phyloP scores from a whole-genome alignment of 2,329 filamentous ascomycete genomes.

The Ciborinia camelliae region DNA sequence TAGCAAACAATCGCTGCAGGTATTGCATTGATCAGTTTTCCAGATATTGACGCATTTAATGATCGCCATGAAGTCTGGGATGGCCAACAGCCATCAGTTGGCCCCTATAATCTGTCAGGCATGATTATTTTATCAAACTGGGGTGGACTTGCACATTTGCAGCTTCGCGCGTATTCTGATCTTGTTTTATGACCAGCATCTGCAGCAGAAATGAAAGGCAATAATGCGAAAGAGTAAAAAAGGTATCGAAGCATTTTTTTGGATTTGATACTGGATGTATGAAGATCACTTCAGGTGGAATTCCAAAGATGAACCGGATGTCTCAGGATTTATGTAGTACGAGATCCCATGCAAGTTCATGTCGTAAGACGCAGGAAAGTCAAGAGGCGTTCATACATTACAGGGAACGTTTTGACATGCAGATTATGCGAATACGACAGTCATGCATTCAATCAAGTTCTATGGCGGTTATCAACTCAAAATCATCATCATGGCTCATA shows the following conservation, averaged over 20 bases:
- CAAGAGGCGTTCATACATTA: too few relatives aligned
- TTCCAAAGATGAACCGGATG: background rate
- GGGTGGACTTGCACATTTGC: conserved; percentile 16
- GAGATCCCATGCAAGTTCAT: too few relatives aligned
- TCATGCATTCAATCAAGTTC: too few relatives aligned
- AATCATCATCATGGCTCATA: too few relatives aligned
- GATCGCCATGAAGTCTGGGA: conserved; percentile 32
- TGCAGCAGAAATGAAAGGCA: background rate
- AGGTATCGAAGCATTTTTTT: background rate
- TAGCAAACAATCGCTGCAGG: conserved; percentile 40
- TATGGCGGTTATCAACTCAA: too few relatives aligned
- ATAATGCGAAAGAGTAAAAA: background rate
- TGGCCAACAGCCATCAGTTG: conserved; percentile 38
- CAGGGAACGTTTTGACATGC: too few relatives aligned
- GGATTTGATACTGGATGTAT: background rate
- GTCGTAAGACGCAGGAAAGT: too few relatives aligned
- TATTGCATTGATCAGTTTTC: conserved; percentile 37
- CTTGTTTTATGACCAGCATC: background rate
- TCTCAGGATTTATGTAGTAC: too few relatives aligned
- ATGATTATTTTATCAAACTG: background rate
- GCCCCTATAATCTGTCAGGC: conserved; percentile 15
- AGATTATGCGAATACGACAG: too few relatives aligned
- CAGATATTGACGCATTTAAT: conserved; percentile 38
- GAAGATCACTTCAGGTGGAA: background rate
- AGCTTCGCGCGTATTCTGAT: background rate